Evolutionary conservation across 192 early-diverging fungal species (phyloP).

Genomic region (Chytriomyces hyalinus): DNA sequence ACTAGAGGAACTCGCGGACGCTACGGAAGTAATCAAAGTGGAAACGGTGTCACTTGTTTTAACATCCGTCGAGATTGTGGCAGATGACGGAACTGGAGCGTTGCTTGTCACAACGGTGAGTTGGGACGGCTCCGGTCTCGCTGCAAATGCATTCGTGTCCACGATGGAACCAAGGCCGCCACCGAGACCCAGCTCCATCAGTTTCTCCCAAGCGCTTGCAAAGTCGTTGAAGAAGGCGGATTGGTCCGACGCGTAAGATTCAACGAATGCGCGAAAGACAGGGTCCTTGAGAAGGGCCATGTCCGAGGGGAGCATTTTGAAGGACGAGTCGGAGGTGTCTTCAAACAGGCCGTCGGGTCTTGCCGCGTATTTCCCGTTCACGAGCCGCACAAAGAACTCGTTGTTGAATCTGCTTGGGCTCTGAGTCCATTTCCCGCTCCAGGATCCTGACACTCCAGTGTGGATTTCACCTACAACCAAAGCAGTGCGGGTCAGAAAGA

Average conservation of each 20-base stretch:
- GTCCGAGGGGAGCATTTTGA: background rate
- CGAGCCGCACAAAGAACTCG: constrained; percentile 48
- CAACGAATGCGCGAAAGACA: constrained; percentile 15
- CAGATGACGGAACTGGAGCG: too few species aligned
- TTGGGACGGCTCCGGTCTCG: background rate
- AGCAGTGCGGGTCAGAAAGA: background rate
- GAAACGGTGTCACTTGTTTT: too few species aligned
- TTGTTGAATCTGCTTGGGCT: constrained; percentile 47
- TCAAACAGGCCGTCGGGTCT: background rate
- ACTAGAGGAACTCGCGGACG: too few species aligned
- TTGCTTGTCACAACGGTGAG: too few species aligned
- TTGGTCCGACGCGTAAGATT: constrained; percentile 28
- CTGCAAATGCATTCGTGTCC: background rate
- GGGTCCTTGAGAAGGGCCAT: constrained; percentile 26
- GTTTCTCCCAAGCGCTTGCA: constrained; percentile 13
- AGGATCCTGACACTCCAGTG: constrained; percentile 64
- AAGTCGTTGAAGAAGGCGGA: constrained; percentile 22
- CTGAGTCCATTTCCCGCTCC: constrained; percentile 51
- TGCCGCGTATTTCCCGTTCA: constrained; percentile 21
- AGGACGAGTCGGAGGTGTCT: background rate
- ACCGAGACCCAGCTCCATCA: background rate
- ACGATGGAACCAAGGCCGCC: background rate
- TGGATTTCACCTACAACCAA: constrained; percentile 54
- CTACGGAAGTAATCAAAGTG: too few species aligned
- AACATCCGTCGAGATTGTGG: too few species aligned